Conservation (phyloP, 2,329 filamentous ascomycete genomes). For the Penicillium nordicum region DNA sequence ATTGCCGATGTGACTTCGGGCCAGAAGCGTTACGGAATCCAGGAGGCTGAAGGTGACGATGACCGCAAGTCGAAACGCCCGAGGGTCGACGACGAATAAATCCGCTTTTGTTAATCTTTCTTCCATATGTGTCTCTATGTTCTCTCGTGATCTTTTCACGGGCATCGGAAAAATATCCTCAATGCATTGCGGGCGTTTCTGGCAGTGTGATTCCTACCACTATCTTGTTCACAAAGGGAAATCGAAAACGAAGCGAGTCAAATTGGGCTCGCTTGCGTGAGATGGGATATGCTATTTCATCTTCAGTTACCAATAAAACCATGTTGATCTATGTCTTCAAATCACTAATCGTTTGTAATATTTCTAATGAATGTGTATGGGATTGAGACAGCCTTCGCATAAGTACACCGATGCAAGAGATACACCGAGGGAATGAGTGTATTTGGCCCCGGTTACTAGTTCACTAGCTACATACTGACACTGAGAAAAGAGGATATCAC, state of each 20-base stretch:
- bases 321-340: not conserved
- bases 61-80: constrained; percentile 62
- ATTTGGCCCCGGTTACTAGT: not conserved
- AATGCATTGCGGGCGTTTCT: constrained; percentile 33
- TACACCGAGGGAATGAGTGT: not conserved
- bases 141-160: constrained; percentile 6
- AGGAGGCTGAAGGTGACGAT: constrained; percentile 36
- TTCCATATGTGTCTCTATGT: constrained; percentile 12
- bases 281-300: not conserved
- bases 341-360: not conserved
- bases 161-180: constrained; percentile 9
- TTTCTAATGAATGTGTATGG: not conserved
- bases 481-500: not conserved
- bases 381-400: not conserved
- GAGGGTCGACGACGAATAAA: constrained; percentile 67
- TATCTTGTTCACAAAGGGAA: constrained; percentile 2
- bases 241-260: not conserved
- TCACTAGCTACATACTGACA: not conserved
- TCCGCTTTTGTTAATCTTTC: constrained; percentile 6
- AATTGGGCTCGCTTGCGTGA: not conserved
- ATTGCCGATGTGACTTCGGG: constrained; percentile 68
- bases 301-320: not conserved
- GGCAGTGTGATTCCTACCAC: constrained; percentile 15
- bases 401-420: too few relatives aligned
- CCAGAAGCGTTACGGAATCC: constrained; percentile 45